These are phyloP conservation scores for Crepidotus variabilis DNA, from an alignment of 768 basidiomycete genomes.

Conservation along the genomic window DNA sequence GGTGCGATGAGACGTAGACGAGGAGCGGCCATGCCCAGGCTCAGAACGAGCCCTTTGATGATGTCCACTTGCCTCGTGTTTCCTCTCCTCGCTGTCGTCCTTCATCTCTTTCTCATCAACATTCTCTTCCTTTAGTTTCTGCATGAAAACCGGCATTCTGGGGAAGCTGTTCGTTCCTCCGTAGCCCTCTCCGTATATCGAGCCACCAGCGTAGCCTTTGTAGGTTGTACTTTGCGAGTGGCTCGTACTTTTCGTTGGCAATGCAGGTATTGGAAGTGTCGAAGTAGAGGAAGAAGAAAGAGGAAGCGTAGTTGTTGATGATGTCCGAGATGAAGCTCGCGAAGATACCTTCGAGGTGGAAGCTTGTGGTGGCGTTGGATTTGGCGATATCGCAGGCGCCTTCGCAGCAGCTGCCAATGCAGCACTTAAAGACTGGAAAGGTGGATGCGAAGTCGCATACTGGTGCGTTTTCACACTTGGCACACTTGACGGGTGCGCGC, in stretches of 20 bases:
- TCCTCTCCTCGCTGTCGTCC: too few relatives aligned
- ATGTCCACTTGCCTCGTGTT: too few relatives aligned
- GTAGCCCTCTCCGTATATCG: not conserved
- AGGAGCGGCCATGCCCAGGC: too few relatives aligned
- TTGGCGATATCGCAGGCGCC: too few relatives aligned
- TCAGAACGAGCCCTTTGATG: too few relatives aligned
- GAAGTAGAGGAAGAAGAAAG: not conserved
- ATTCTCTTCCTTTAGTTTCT: too few relatives aligned
- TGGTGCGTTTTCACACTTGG: not conserved
- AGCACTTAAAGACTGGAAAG: not conserved
- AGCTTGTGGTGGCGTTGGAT: not conserved
- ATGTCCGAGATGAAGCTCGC: too few relatives aligned
- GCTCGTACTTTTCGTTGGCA: not conserved
- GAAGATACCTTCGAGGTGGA: not conserved
- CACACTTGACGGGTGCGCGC: not conserved
- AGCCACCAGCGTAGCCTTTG: not conserved
- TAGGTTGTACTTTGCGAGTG: not conserved
- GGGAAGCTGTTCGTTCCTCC: not conserved
- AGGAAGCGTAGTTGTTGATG: too few relatives aligned
- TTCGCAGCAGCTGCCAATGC: not conserved
- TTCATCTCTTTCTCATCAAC: too few relatives aligned
- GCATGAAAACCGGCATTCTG: not conserved
- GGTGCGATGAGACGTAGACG: too few relatives aligned
- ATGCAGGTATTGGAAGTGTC: not conserved
- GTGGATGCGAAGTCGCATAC: not conserved